phyloP scores from a whole-genome alignment of 108 stramenopile genomes.

The Chaetoceros tenuissimus region DNA sequence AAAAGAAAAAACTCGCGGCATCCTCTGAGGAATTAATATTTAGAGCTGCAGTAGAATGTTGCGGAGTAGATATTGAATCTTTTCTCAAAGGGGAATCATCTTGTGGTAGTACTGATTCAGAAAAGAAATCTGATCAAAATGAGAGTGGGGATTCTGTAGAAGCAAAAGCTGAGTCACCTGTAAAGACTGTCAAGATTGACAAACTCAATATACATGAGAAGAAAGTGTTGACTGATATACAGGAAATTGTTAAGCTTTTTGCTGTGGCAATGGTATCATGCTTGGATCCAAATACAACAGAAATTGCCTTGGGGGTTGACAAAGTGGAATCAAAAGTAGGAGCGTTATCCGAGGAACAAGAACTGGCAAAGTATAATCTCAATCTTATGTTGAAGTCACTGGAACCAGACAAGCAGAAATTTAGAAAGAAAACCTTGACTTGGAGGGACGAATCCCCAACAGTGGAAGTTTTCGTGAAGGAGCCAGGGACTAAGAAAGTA shows the following conservation, averaged over 20 bases:
- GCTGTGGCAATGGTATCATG: neutral
- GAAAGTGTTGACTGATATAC: neutral
- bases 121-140: too few species aligned
- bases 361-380: neutral
- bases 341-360: neutral
- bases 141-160: too few species aligned
- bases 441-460: neutral
- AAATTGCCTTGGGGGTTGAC: neutral
- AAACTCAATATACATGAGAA: neutral
- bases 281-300: neutral
- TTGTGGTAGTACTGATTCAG: too few species aligned
- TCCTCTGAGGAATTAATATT: neutral
- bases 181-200: neutral
- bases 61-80: neutral
- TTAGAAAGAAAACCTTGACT: neutral
- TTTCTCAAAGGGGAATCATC: neutral
- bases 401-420: neutral
- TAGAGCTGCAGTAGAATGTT: neutral
- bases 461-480: neutral
- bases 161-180: too few species aligned
- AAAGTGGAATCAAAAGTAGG: neutral
- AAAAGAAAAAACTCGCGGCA: neutral
- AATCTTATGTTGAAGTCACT: neutral
- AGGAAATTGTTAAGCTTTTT: neutral
- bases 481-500: neutral